phyloP scores from a whole-genome alignment of 805 yeast genomes.

The Suhomyces xylopsoci region DNA sequence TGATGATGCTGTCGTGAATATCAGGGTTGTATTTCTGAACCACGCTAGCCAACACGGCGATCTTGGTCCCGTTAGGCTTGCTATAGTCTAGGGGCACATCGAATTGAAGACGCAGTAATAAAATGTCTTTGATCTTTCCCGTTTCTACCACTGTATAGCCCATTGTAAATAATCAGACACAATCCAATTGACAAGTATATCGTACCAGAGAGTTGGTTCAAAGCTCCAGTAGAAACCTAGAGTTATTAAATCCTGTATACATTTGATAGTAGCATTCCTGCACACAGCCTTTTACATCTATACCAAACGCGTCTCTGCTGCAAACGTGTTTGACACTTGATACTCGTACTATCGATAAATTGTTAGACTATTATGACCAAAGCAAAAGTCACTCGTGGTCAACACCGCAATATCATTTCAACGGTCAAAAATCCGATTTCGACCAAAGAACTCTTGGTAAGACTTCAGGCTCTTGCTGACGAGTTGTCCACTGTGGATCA shows the following conservation, averaged over 20 bases:
- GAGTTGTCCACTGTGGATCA: conserved; percentile 65
- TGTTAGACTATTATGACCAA: neutral
- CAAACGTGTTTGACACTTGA: too few species aligned
- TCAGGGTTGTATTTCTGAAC: conserved; percentile 28
- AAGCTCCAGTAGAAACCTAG: too few species aligned
- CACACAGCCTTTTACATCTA: neutral
- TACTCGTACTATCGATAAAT: too few species aligned
- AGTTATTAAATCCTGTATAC: neutral
- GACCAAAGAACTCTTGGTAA: conserved; percentile 54
- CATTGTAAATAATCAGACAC: neutral
- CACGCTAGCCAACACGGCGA: conserved; percentile 28
- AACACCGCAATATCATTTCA: conserved; percentile 24
- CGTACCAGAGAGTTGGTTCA: too few species aligned
- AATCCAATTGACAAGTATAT: too few species aligned
- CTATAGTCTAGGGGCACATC: conserved; percentile 19
- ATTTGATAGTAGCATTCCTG: neutral
- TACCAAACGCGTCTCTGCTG: neutral
- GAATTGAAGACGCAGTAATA: conserved; percentile 21
- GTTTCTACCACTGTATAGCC: neutral
- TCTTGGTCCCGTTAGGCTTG: neutral
- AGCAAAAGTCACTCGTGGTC: neutral
- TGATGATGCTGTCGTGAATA: conserved; percentile 12
- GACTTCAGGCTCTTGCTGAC: conserved; percentile 57
- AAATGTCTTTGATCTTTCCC: conserved; percentile 14
- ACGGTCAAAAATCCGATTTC: conserved; percentile 56